Conservation (phyloP, 768 basidiomycete genomes). For the Boletus sp. region DNA sequence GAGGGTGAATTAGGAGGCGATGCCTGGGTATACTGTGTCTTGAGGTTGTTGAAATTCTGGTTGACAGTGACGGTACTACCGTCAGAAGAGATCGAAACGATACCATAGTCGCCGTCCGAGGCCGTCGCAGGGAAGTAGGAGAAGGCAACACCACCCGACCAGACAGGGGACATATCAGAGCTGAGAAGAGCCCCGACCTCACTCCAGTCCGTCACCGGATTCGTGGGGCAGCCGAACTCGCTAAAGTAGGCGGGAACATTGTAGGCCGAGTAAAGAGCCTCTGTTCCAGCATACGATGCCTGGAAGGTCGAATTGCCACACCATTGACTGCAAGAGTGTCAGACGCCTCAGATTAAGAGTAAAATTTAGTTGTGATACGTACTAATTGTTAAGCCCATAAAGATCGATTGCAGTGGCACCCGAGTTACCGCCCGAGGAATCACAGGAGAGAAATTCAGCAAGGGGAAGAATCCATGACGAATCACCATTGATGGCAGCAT, state of each 20-base stretch:
- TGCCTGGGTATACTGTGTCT: slow-evolving; percentile 56
- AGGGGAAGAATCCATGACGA: slow-evolving; percentile 60
- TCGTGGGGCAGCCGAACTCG: slow-evolving; percentile 77
- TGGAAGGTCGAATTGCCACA: slow-evolving; percentile 68
- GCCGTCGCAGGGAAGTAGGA: slow-evolving; percentile 86
- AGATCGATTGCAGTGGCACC: slow-evolving; percentile 72
- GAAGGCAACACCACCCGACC: slow-evolving; percentile 89
- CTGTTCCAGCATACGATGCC: slow-evolving; percentile 53
- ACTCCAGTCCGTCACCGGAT: slow-evolving; percentile 68
- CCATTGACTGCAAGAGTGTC: slow-evolving; percentile 59
- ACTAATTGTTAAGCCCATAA: slow-evolving; percentile 89
- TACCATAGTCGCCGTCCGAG: slow-evolving; percentile 74
- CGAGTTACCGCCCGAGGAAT: slow-evolving; percentile 50
- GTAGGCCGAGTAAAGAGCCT: slow-evolving; percentile 56
- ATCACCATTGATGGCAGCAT: slow-evolving; percentile 79
- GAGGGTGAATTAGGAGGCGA: slow-evolving; percentile 65
- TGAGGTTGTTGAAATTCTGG: slow-evolving; percentile 66
- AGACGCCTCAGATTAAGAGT: background rate
- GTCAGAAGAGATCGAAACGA: slow-evolving; percentile 74
- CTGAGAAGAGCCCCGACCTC: slow-evolving; percentile 76
- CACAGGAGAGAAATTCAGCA: slow-evolving; percentile 81
- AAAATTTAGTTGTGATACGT: slow-evolving; percentile 27
- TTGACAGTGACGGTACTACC: slow-evolving; percentile 63
- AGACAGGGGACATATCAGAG: slow-evolving; percentile 68
- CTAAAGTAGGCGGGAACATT: slow-evolving; percentile 88